Evolutionary conservation across 257 asterid species (phyloP).

Genomic region (Prunella vulgaris): DNA sequence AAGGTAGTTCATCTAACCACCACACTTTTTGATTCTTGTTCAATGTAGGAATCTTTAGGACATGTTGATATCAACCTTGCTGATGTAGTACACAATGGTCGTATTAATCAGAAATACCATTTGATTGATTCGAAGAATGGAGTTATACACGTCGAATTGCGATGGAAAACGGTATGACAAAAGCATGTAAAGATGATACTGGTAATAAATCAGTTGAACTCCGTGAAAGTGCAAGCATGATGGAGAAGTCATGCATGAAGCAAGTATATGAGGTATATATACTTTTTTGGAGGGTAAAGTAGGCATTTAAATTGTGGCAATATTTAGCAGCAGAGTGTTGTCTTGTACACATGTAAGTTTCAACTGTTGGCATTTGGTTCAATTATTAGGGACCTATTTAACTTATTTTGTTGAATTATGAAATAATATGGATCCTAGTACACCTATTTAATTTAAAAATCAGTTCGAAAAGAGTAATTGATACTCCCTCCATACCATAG

Average conservation of each 20-base stretch:
- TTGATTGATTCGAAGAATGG: slow-evolving; percentile 83
- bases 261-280: background rate
- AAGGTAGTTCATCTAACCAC: background rate
- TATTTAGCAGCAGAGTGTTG: background rate
- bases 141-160: slow-evolving; percentile 68
- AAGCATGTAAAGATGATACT: background rate
- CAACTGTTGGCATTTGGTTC: background rate
- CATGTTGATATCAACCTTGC: slow-evolving; percentile 67
- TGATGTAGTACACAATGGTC: slow-evolving; percentile 77
- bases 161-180: slow-evolving; percentile 68
- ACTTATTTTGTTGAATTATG: too few relatives aligned
- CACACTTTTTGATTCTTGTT: background rate
- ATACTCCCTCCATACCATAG: too few relatives aligned
- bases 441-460: too few relatives aligned
- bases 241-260: background rate
- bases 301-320: background rate
- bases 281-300: slow-evolving; percentile 8
- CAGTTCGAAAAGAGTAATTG: too few relatives aligned
- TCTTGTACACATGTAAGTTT: background rate
- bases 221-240: background rate
- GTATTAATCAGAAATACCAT: slow-evolving; percentile 78
- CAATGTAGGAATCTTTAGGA: slow-evolving; percentile 64
- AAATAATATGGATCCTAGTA: too few relatives aligned
- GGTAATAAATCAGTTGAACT: background rate
- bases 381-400: background rate